Evolutionary conservation across 257 asterid species (phyloP).

Genomic region (Cynanchum wilfordii): DNA sequence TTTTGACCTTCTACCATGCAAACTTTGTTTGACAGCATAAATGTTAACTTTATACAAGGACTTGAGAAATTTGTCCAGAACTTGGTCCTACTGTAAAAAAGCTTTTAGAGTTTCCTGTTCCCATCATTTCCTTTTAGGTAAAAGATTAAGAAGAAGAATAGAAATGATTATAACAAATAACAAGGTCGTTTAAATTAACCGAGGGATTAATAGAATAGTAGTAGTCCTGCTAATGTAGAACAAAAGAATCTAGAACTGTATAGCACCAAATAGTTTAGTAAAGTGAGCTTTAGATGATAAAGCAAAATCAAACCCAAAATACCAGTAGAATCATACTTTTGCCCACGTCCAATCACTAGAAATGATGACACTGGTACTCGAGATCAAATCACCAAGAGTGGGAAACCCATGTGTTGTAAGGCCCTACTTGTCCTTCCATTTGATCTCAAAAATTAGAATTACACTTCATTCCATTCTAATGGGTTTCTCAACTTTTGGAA

Average conservation of each 20-base stretch:
- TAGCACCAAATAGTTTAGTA: background rate
- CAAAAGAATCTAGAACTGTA: background rate
- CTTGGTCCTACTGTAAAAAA: background rate
- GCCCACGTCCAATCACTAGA: slow-evolving; percentile 16
- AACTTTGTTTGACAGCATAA: slow-evolving; percentile 5
- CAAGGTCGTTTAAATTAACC: background rate
- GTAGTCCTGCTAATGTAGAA: background rate
- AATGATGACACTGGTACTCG: slow-evolving; percentile 31
- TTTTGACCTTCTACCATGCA: slow-evolving; percentile 19
- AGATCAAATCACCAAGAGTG: slow-evolving; percentile 21
- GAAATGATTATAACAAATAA: background rate
- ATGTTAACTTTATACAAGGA: slow-evolving; percentile 12
- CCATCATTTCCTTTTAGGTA: slow-evolving; percentile 4
- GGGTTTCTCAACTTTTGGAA: slow-evolving; percentile 5
- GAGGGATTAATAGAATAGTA: background rate
- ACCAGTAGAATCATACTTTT: slow-evolving; percentile 20
- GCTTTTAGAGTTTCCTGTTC: background rate
- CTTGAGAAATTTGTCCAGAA: slow-evolving; percentile 4
- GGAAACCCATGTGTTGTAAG: slow-evolving; percentile 51
- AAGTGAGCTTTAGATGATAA: slow-evolving; percentile 27
- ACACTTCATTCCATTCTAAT: slow-evolving; percentile 5
- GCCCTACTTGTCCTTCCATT: slow-evolving; percentile 33
- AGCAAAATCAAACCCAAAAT: slow-evolving; percentile 27
- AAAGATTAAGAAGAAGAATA: background rate
- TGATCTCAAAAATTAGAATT: background rate